These are phyloP conservation scores for Torulaspora pretoriensis DNA, from an alignment of 1,139 yeast genomes.

Conservation along the genomic window DNA sequence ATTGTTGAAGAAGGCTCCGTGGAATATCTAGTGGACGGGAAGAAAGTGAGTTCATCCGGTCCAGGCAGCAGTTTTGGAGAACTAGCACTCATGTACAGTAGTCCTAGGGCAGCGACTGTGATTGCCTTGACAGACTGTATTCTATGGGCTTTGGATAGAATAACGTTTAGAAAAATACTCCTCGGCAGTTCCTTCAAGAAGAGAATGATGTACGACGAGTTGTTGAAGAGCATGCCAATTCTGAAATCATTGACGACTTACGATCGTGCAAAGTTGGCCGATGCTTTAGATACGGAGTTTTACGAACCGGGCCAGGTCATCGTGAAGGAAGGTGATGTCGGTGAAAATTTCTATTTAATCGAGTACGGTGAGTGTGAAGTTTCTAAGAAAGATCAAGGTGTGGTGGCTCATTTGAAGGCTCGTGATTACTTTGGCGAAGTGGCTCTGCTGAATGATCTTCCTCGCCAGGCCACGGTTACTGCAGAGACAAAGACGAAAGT, in stretches of 20 bases:
- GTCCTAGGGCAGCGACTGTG: slow-evolving; percentile 97
- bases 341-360: slow-evolving; percentile 86
- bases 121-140: slow-evolving; percentile 64
- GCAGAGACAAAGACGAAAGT: slow-evolving; percentile 76
- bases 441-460: slow-evolving; percentile 84
- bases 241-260: slow-evolving; percentile 66
- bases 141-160: slow-evolving; percentile 90
- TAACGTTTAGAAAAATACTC: slow-evolving; percentile 86
- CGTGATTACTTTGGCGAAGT: slow-evolving; percentile 97
- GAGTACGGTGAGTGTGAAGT: slow-evolving; percentile 86
- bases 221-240: slow-evolving; percentile 81
- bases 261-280: slow-evolving; percentile 89
- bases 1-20: slow-evolving; percentile 83
- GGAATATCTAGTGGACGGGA: slow-evolving; percentile 71
- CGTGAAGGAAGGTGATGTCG: slow-evolving; percentile 83
- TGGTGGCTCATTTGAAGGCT: slow-evolving; percentile 56
- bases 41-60: slow-evolving; percentile 67
- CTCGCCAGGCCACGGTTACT: slow-evolving; percentile 90
- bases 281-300: slow-evolving; percentile 78
- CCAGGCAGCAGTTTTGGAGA: slow-evolving; percentile 95
- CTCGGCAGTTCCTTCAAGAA: slow-evolving; percentile 87
- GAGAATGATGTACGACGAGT: slow-evolving; percentile 85
- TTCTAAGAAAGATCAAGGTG: slow-evolving; percentile 51
- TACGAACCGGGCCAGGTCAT: slow-evolving; percentile 71
- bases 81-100: slow-evolving; percentile 92